These are phyloP conservation scores for Talaromyces albobiverticillius DNA, from an alignment of 2,329 filamentous ascomycete genomes.

Conservation along the genomic window DNA sequence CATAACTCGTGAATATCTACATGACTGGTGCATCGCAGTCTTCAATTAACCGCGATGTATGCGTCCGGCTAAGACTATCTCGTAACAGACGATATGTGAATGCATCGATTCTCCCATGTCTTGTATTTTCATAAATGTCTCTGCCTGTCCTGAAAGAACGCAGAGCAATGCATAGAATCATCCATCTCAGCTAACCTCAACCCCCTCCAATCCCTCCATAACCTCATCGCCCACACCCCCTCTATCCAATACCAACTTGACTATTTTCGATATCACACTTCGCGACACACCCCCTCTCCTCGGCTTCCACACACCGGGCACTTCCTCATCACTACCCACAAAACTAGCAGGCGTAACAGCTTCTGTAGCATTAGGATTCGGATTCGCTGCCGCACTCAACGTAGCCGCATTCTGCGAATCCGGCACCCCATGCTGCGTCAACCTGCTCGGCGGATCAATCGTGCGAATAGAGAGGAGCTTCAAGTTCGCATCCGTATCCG, in stretches of 20 bases:
- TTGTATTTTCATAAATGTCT: too few species aligned
- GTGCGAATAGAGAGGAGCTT: constrained; percentile 67
- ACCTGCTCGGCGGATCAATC: constrained; percentile 69
- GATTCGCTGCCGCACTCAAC: constrained; percentile 35
- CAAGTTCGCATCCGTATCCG: constrained; percentile 31
- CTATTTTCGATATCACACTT: constrained; percentile 67
- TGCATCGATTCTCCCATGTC: too few species aligned
- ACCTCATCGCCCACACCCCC: constrained; percentile 85
- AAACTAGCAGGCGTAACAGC: constrained; percentile 43
- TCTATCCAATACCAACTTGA: constrained; percentile 70
- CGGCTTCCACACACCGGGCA: constrained; percentile 75
- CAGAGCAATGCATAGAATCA: neutral
- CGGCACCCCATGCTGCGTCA: constrained; percentile 69
- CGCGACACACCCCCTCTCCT: constrained; percentile 80
- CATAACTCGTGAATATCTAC: too few species aligned
- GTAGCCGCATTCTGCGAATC: constrained; percentile 61
- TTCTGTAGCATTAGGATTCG: constrained; percentile 33
- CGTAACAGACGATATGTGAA: too few species aligned
- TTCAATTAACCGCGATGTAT: too few species aligned
- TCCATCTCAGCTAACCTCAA: constrained; percentile 55
- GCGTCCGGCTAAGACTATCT: too few species aligned
- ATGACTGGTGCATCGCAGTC: too few species aligned
- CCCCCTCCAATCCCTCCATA: constrained; percentile 70
- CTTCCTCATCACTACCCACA: constrained; percentile 57
- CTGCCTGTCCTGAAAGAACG: too few species aligned